A percentile compares a stretch with the other conserved stretches of the same genome.
phyloP scores from a whole-genome alignment of 2,329 filamentous ascomycete species.

The Fusarium nygamai region DNA sequence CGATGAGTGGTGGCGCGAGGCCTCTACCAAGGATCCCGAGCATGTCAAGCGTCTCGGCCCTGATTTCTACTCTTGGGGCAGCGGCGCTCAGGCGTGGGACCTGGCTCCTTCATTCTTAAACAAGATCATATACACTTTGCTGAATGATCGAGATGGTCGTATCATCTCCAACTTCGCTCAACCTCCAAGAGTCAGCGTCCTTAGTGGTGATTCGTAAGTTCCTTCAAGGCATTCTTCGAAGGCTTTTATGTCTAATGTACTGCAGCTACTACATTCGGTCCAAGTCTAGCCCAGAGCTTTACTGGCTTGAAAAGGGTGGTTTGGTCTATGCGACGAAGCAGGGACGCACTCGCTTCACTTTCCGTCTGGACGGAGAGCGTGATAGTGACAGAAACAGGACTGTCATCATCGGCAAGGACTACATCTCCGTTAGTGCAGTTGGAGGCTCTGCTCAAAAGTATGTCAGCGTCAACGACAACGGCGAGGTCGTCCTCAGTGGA shows the following conservation, averaged over 20 bases:
- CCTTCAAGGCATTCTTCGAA: not conserved
- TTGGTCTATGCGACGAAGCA: not conserved
- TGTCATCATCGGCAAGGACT: not conserved
- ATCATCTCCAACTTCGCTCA: not conserved
- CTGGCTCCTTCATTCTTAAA: not conserved
- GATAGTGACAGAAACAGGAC: not conserved
- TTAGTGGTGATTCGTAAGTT: not conserved
- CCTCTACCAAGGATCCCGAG: not conserved
- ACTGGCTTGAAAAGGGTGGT: not conserved
- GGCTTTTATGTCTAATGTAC: not conserved
- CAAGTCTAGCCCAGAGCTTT: not conserved
- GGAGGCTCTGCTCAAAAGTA: not conserved
- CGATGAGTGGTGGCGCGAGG: conserved; percentile 10
- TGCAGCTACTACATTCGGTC: conserved; percentile 6
- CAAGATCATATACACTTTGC: not conserved
- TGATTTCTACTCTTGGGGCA: not conserved
- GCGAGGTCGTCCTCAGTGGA: not conserved
- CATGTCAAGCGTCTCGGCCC: not conserved
- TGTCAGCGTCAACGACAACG: not conserved
- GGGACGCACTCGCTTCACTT: not conserved
- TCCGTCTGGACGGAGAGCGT: not conserved
- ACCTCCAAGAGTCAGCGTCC: not conserved
- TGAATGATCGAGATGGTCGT: not conserved
- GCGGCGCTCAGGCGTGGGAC: not conserved
- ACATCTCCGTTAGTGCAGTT: not conserved